Conservation (phyloP, 768 basidiomycete species). For the Leccinum subgranulosum region DNA sequence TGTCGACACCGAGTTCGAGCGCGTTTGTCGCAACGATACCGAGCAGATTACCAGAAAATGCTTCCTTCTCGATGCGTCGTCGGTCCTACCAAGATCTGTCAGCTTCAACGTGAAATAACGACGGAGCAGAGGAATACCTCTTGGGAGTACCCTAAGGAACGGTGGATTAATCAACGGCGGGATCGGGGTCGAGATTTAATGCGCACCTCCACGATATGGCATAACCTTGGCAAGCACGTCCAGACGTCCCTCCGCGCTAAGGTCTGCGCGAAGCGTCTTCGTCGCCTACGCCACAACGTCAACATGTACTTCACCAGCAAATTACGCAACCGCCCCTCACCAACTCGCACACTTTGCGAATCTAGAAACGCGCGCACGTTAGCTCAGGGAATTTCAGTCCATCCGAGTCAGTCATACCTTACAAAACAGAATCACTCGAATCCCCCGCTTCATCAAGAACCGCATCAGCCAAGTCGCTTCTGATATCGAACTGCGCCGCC, state of each 20-base stretch:
- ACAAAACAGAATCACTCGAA: slow-evolving; percentile 86
- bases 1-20: slow-evolving; percentile 88
- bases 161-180: background rate
- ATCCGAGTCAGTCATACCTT: slow-evolving; percentile 44
- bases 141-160: slow-evolving; percentile 61
- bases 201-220: slow-evolving; percentile 78
- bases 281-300: slow-evolving; percentile 54
- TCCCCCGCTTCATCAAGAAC: slow-evolving; percentile 76
- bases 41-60: slow-evolving; percentile 78
- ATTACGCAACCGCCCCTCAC: slow-evolving; percentile 36
- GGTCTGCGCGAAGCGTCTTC: slow-evolving; percentile 67
- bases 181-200: background rate
- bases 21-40: slow-evolving; percentile 91
- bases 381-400: background rate
- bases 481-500: slow-evolving; percentile 53
- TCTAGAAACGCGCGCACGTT: slow-evolving; percentile 37
- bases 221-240: slow-evolving; percentile 76
- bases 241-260: slow-evolving; percentile 69
- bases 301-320: background rate
- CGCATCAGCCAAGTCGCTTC: slow-evolving; percentile 74
- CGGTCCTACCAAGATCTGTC: slow-evolving; percentile 53
- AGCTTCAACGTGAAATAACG: background rate
- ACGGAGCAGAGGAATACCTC: slow-evolving; percentile 40
- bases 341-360: slow-evolving; percentile 78
- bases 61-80: slow-evolving; percentile 79